phyloP scores from a whole-genome alignment of 768 basidiomycete species.

The Suillus lakei region DNA sequence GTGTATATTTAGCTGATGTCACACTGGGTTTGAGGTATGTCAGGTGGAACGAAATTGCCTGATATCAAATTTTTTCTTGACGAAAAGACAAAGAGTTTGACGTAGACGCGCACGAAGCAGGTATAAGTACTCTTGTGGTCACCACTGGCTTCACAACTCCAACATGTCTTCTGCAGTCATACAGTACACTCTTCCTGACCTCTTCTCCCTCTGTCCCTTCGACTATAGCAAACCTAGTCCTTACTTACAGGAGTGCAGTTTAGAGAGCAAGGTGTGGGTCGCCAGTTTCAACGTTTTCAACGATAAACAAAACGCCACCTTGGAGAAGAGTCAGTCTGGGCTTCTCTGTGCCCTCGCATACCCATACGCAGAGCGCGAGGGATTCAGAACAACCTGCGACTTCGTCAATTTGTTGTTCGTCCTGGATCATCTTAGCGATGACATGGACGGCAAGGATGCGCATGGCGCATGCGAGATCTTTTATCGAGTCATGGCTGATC shows the following conservation, averaged over 20 bases:
- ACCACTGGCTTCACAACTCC: neutral
- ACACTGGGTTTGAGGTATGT: neutral
- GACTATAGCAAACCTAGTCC: constrained; percentile 56
- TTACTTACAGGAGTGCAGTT: constrained; percentile 56
- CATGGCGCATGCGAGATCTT: constrained; percentile 55
- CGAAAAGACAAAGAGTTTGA: neutral
- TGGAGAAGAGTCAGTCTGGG: constrained; percentile 62
- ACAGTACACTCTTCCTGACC: constrained; percentile 61
- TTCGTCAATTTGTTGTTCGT: constrained; percentile 69
- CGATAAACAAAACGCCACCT: constrained; percentile 57
- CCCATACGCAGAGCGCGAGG: constrained; percentile 60
- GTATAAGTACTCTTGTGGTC: neutral
- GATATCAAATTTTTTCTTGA: neutral
- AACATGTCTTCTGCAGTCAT: constrained; percentile 16
- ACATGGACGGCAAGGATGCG: constrained; percentile 62
- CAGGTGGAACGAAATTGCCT: neutral
- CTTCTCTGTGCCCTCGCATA: constrained; percentile 65
- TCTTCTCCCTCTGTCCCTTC: constrained; percentile 50
- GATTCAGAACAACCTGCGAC: constrained; percentile 65
- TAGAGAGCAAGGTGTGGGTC: constrained; percentile 64
- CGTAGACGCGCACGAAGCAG: neutral
- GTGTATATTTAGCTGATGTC: neutral
- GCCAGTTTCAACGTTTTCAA: constrained; percentile 61
- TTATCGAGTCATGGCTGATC: constrained; percentile 54
- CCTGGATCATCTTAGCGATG: constrained; percentile 71